Evolutionary conservation across 1,284 basidiomycete species (phyloP).

Genomic region (Ceratobasidium sp.): DNA sequence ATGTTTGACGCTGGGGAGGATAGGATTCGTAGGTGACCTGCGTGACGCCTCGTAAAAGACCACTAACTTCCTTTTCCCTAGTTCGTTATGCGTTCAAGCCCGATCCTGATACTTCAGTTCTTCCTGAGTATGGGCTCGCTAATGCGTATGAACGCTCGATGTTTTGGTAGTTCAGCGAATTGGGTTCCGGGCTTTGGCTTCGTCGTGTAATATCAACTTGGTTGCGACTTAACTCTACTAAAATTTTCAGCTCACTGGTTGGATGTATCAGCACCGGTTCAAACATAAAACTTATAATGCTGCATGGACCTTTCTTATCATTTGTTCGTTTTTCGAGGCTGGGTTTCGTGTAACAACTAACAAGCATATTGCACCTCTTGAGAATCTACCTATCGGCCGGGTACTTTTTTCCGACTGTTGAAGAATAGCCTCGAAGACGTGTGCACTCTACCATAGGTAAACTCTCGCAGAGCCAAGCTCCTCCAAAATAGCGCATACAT

Average conservation of each 20-base stretch:
- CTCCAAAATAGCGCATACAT: too few relatives aligned
- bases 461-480: too few relatives aligned
- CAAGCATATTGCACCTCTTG: too few relatives aligned
- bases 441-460: too few relatives aligned
- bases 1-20: conserved; percentile 37
- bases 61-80: neutral
- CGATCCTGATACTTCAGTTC: conserved; percentile 9
- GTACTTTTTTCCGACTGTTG: too few relatives aligned
- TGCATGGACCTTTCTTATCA: too few relatives aligned
- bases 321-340: too few relatives aligned
- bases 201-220: neutral
- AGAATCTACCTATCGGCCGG: too few relatives aligned
- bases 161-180: conserved; percentile 1
- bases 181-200: neutral
- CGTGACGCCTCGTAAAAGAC: neutral
- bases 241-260: neutral
- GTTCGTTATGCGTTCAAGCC: conserved; percentile 44
- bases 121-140: conserved; percentile 41
- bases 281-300: too few relatives aligned
- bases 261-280: too few relatives aligned
- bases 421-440: too few relatives aligned
- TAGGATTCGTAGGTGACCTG: conserved; percentile 35
- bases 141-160: neutral
- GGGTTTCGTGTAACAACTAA: too few relatives aligned
- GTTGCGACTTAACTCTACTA: neutral